These are phyloP conservation scores for Fraxinus xanthoxyloides DNA, from an alignment of 305 asterid genomes.

Conservation along the genomic window DNA sequence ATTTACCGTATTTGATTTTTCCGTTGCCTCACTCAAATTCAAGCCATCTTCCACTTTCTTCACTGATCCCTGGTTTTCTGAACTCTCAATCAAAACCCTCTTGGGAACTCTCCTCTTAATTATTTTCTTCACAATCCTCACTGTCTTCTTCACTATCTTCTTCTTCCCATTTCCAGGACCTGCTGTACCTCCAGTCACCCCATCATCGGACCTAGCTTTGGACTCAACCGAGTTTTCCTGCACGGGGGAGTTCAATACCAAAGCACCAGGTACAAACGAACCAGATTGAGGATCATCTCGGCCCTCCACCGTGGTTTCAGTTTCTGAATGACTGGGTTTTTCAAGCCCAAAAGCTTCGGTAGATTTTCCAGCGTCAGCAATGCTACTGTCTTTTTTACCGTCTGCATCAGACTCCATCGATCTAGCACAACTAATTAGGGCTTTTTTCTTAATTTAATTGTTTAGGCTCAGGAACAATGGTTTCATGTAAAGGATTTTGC, in stretches of 20 bases:
- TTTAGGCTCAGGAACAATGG: slow-evolving; percentile 15
- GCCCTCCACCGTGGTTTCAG: slow-evolving; percentile 11
- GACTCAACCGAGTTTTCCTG: slow-evolving; percentile 19
- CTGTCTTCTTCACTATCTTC: slow-evolving; percentile 50
- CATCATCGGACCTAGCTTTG: slow-evolving; percentile 14
- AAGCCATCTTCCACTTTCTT: slow-evolving; percentile 18
- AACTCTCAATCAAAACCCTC: slow-evolving; percentile 28
- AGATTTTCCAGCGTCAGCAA: slow-evolving; percentile 13
- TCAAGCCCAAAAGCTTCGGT: slow-evolving; percentile 10
- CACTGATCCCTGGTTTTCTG: slow-evolving; percentile 19
- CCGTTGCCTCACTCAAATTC: slow-evolving; percentile 20
- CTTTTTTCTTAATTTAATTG: slow-evolving; percentile 11
- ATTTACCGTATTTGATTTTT: neutral
- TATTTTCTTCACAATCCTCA: slow-evolving; percentile 58
- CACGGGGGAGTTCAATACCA: slow-evolving; percentile 3
- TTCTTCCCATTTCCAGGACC: slow-evolving; percentile 33
- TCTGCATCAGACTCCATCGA: slow-evolving; percentile 8
- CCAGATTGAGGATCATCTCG: slow-evolving; percentile 14
- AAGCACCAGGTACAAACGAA: neutral
- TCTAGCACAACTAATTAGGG: slow-evolving; percentile 25
- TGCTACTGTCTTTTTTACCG: neutral
- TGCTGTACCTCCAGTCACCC: slow-evolving; percentile 27
- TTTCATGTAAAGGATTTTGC: neutral
- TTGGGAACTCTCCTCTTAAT: slow-evolving; percentile 64
- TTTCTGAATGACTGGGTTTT: slow-evolving; percentile 10